Conservation (phyloP, 2,329 filamentous ascomycete genomes). For the Macrophomina pseudophaseolina region DNA sequence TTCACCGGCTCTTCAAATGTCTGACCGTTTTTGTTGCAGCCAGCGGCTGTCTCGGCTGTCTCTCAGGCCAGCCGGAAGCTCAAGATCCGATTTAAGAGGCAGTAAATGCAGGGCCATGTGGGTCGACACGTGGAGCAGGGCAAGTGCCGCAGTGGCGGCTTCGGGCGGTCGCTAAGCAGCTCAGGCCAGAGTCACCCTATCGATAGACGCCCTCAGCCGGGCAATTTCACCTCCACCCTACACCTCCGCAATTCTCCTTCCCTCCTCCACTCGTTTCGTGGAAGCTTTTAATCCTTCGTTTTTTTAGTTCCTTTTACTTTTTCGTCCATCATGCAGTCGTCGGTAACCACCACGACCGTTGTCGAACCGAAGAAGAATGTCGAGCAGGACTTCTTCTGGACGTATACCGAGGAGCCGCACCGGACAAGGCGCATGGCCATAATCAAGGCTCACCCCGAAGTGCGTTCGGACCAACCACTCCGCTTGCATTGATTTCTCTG, state of each 20-base stretch:
- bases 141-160: slow-evolving; percentile 6
- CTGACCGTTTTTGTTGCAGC: not conserved
- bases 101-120: slow-evolving; percentile 14
- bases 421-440: slow-evolving; percentile 88
- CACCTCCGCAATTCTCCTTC: slow-evolving; percentile 1
- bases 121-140: slow-evolving; percentile 20
- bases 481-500: not conserved
- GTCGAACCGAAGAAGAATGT: slow-evolving; percentile 31
- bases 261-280: slow-evolving; percentile 5
- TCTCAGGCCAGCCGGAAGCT: slow-evolving; percentile 10
- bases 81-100: not conserved
- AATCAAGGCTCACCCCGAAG: slow-evolving; percentile 97
- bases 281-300: slow-evolving; percentile 8
- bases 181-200: slow-evolving; percentile 24
- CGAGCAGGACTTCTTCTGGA: slow-evolving; percentile 86
- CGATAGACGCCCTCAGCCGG: slow-evolving; percentile 3
- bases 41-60: not conserved
- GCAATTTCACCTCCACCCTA: slow-evolving; percentile 16
- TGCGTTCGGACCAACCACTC: slow-evolving; percentile 43
- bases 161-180: not conserved
- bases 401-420: slow-evolving; percentile 97
- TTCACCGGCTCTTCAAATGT: not conserved
- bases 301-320: not conserved
- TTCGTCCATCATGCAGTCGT: slow-evolving; percentile 12
- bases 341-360: slow-evolving; percentile 23